A percentile compares a stretch with the other conserved stretches of the same genome.
These are phyloP conservation scores for Pythium chondricola DNA, from an alignment of 352 stramenopile genomes.

Conservation along the genomic window DNA sequence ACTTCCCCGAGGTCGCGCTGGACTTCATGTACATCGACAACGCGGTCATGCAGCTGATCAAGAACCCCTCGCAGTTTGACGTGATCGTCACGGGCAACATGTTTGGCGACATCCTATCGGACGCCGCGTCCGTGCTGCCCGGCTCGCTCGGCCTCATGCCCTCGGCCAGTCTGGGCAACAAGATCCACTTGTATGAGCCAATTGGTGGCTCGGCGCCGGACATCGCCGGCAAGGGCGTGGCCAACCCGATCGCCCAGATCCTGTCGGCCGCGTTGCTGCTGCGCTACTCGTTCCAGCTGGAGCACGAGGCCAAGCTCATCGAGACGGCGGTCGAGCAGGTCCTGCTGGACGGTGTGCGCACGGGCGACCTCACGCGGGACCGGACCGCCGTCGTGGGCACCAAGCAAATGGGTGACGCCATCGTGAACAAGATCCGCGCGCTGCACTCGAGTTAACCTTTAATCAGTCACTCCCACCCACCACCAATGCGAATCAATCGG, in stretches of 20 bases:
- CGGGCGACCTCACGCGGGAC: conserved; percentile 77
- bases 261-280: conserved; percentile 96
- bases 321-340: conserved; percentile 79
- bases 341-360: conserved; percentile 78
- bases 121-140: conserved; percentile 97
- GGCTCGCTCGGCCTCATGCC: conserved; percentile 97
- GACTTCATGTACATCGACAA: conserved; percentile 99
- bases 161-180: conserved; percentile 92
- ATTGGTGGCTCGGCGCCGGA: conserved; percentile 98
- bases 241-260: conserved; percentile 97
- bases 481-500: too few species aligned
- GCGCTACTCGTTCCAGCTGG: conserved; percentile 89
- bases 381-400: conserved; percentile 50
- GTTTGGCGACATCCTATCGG: conserved; percentile 98
- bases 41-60: conserved; percentile 98
- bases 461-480: too few species aligned
- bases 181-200: conserved; percentile 95
- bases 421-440: conserved; percentile 70
- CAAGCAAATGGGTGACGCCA: conserved; percentile 69
- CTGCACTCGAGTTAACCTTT: too few species aligned
- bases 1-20: conserved; percentile 92
- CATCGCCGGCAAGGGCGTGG: conserved; percentile 95
- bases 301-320: conserved; percentile 73
- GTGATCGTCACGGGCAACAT: conserved; percentile 99
- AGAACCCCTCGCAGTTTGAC: conserved; percentile 98